These are phyloP conservation scores for Tricholoma furcatifolium DNA, from an alignment of 768 basidiomycete genomes.

Conservation along the genomic window DNA sequence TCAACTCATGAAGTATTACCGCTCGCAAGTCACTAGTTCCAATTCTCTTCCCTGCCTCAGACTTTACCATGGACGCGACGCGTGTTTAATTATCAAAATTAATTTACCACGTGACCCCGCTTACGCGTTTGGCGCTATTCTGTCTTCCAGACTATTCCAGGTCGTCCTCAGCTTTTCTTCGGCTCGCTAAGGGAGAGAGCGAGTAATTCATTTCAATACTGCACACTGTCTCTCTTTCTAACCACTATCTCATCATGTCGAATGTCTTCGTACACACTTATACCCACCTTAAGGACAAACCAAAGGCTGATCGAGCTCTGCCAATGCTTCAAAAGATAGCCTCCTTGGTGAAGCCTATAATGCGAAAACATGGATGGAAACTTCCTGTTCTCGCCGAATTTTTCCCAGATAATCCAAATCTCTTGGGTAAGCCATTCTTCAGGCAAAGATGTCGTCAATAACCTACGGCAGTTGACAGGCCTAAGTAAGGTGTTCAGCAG, in stretches of 20 bases:
- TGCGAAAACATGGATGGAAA: constrained; percentile 82
- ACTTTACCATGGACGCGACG: too few species aligned
- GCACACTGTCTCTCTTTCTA: neutral
- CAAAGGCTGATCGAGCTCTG: constrained; percentile 67
- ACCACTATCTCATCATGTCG: constrained; percentile 35
- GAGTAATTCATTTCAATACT: neutral
- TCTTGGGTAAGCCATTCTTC: constrained; percentile 60
- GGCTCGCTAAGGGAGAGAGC: too few species aligned
- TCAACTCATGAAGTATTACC: too few species aligned
- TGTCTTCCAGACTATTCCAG: too few species aligned
- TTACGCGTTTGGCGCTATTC: neutral
- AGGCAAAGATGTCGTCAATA: neutral
- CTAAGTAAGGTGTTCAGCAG: constrained; percentile 29
- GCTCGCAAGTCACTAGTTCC: too few species aligned
- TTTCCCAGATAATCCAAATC: constrained; percentile 70
- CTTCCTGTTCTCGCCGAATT: constrained; percentile 84
- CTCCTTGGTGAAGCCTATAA: constrained; percentile 89
- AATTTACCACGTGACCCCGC: constrained; percentile 6
- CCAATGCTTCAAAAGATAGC: constrained; percentile 66
- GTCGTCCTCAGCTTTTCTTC: too few species aligned
- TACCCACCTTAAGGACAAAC: constrained; percentile 68
- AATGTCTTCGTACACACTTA: constrained; percentile 63
- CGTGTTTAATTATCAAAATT: constrained; percentile 1
- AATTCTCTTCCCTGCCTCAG: too few species aligned
- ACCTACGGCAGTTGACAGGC: constrained; percentile 20